phyloP scores from a whole-genome alignment of 1,139 yeast genomes.

The Pichia sp. region DNA sequence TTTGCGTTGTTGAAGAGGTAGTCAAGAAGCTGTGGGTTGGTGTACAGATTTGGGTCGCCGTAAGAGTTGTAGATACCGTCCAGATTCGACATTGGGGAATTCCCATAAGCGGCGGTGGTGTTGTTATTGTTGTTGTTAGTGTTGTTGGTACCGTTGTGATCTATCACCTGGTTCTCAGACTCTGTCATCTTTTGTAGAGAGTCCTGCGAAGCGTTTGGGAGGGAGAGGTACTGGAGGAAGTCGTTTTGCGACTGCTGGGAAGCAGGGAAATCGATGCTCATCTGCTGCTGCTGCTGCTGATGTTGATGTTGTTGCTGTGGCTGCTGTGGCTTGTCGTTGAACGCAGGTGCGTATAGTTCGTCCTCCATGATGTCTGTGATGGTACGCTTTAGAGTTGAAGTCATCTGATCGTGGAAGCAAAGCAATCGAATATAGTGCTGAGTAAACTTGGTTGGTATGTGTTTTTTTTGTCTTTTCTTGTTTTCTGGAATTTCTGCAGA shows the following conservation, averaged over 20 bases:
- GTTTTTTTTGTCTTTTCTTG: not conserved
- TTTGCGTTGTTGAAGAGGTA: conserved; percentile 4
- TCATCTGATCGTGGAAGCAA: conserved; percentile 17
- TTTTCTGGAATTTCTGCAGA: not conserved
- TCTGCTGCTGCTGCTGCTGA: not conserved
- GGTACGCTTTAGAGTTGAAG: conserved; percentile 28
- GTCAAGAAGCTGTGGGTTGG: conserved; percentile 21
- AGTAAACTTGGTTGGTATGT: not conserved
- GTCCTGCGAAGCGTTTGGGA: conserved; percentile 17
- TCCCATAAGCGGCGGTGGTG: not conserved
- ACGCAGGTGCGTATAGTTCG: conserved; percentile 24
- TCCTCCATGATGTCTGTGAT: conserved; percentile 30
- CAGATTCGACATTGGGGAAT: conserved; percentile 7
- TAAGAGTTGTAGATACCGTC: conserved; percentile 26
- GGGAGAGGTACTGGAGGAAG: conserved; percentile 12
- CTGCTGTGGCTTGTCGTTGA: conserved; percentile 1
- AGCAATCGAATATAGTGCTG: not conserved
- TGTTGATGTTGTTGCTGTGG: not conserved
- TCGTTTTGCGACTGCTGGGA: conserved; percentile 13
- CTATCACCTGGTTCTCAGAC: not conserved
- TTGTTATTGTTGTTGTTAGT: not conserved
- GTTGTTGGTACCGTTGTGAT: not conserved
- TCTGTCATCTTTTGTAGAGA: conserved; percentile 13
- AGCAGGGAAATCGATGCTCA: conserved; percentile 9
- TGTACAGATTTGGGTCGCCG: conserved; percentile 27